Evolutionary conservation across 2,329 filamentous ascomycete genomes (phyloP).

Genomic region (Pyrenochaeta sp.): DNA sequence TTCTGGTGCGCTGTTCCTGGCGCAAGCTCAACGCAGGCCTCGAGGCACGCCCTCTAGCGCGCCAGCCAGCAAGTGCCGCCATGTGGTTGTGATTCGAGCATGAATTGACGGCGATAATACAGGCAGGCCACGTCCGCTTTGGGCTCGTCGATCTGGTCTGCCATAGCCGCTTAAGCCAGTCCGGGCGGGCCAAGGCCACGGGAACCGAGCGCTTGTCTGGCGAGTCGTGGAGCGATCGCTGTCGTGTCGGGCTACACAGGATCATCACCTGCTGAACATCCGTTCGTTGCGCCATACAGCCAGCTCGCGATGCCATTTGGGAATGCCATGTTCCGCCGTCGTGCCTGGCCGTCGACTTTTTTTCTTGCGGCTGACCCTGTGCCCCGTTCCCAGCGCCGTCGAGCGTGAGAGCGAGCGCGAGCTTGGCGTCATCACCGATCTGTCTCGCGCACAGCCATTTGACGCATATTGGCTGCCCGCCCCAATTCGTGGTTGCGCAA

Average conservation of each 20-base stretch:
- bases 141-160: slow-evolving; percentile 31
- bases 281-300: slow-evolving; percentile 30
- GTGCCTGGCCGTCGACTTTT: too few species aligned
- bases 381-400: too few species aligned
- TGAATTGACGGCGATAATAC: slow-evolving; percentile 15
- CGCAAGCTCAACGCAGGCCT: slow-evolving; percentile 26
- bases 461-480: slow-evolving; percentile 29
- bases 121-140: slow-evolving; percentile 19
- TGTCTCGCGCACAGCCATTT: slow-evolving; percentile 25
- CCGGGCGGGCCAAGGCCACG: slow-evolving; percentile 29
- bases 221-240: slow-evolving; percentile 35
- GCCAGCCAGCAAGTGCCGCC: slow-evolving; percentile 13
- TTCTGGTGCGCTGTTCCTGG: slow-evolving; percentile 33
- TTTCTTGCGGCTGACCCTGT: too few species aligned
- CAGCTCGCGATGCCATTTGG: too few species aligned
- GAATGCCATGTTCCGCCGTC: too few species aligned
- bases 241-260: slow-evolving; percentile 21
- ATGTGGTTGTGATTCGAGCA: slow-evolving; percentile 32
- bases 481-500: slow-evolving; percentile 23
- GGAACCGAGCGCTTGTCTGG: slow-evolving; percentile 33
- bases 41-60: slow-evolving; percentile 22
- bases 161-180: slow-evolving; percentile 23
- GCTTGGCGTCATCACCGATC: slow-evolving; percentile 43
- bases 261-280: slow-evolving; percentile 31
- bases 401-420: slow-evolving; percentile 15